Evolutionary conservation across 1,284 basidiomycete genomes (phyloP).

Genomic region (Moniliella sp.): DNA sequence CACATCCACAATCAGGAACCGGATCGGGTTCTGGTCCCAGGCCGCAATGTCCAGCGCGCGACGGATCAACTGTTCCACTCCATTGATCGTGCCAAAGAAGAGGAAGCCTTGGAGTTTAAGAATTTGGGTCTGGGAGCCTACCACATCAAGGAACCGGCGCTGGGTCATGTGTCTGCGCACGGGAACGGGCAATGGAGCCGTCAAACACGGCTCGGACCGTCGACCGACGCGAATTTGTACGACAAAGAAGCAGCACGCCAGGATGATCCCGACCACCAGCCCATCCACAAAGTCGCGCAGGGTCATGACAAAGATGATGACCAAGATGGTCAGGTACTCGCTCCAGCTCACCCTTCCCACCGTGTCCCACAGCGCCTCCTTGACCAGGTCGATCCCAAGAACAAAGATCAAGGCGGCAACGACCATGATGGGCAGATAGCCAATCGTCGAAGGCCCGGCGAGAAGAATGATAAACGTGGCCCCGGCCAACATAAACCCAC

Average conservation of each 20-base stretch:
- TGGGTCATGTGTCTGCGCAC: slow-evolving; percentile 73
- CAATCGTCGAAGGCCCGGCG: slow-evolving; percentile 47
- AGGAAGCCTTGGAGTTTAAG: slow-evolving; percentile 70
- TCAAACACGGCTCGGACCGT: slow-evolving; percentile 26
- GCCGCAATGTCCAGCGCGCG: slow-evolving; percentile 50
- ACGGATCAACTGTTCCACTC: slow-evolving; percentile 57
- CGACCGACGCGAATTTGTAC: slow-evolving; percentile 48
- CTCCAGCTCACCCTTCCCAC: slow-evolving; percentile 48
- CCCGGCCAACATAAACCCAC: slow-evolving; percentile 63
- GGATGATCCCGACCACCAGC: slow-evolving; percentile 68
- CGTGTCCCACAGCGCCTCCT: slow-evolving; percentile 89
- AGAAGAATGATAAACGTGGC: slow-evolving; percentile 55
- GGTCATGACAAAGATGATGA: slow-evolving; percentile 82
- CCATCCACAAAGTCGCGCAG: too few species aligned
- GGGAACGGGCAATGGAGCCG: slow-evolving; percentile 41
- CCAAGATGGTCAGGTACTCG: slow-evolving; percentile 36
- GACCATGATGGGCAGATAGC: slow-evolving; percentile 32
- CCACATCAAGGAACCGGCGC: slow-evolving; percentile 65
- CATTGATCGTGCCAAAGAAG: slow-evolving; percentile 87
- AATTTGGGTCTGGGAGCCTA: slow-evolving; percentile 74
- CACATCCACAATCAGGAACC: slow-evolving; percentile 42
- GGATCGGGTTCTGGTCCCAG: slow-evolving; percentile 60
- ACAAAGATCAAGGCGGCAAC: slow-evolving; percentile 74
- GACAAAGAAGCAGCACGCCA: slow-evolving; percentile 87
- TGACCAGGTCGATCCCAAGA: slow-evolving; percentile 74